phyloP scores from a whole-genome alignment of 2,329 filamentous ascomycete species.

The Nothomitra cinnamomea region DNA sequence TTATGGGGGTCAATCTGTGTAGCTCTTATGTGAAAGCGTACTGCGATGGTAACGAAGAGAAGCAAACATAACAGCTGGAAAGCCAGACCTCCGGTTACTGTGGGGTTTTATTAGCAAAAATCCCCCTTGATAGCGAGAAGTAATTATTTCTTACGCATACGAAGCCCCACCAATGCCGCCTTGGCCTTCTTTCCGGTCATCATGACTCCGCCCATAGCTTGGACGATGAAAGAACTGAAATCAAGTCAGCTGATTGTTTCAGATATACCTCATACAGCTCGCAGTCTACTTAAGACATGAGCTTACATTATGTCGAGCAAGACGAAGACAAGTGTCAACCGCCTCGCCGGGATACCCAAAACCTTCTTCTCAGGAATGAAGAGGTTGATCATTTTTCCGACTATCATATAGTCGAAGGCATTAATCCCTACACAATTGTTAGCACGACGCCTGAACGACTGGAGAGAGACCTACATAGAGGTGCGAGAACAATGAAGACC shows the following conservation, averaged over 20 bases:
- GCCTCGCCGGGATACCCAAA: slow-evolving; percentile 20
- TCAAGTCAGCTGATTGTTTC: no score
- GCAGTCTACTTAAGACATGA: no score
- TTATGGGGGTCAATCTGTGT: slow-evolving; percentile 6
- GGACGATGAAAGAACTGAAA: no score
- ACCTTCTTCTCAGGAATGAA: slow-evolving; percentile 21
- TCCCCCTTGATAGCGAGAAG: no score
- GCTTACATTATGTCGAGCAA: slow-evolving; percentile 22
- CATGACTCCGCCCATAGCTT: no score
- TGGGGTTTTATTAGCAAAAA: no score
- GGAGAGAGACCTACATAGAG: slow-evolving; percentile 6
- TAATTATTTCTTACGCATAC: slow-evolving; percentile 22
- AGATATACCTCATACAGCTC: no score
- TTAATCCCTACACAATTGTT: slow-evolving; percentile 23
- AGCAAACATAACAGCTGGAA: slow-evolving; percentile 18
- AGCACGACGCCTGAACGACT: no score
- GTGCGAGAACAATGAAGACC: slow-evolving; percentile 28
- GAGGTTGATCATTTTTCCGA: slow-evolving; percentile 24
- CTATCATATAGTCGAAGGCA: slow-evolving; percentile 26
- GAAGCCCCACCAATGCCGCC: slow-evolving; percentile 23
- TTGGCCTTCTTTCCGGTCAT: slow-evolving; percentile 12
- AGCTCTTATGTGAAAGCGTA: slow-evolving; percentile 8
- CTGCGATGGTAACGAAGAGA: slow-evolving; percentile 11
- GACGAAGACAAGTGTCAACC: slow-evolving; percentile 27
- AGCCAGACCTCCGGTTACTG: slow-evolving; percentile 10